Percentiles rank a stretch among this genome's conserved stretches.
Conservation (phyloP, 257 asterid species). For the Dorcoceras hygrometricum region DNA sequence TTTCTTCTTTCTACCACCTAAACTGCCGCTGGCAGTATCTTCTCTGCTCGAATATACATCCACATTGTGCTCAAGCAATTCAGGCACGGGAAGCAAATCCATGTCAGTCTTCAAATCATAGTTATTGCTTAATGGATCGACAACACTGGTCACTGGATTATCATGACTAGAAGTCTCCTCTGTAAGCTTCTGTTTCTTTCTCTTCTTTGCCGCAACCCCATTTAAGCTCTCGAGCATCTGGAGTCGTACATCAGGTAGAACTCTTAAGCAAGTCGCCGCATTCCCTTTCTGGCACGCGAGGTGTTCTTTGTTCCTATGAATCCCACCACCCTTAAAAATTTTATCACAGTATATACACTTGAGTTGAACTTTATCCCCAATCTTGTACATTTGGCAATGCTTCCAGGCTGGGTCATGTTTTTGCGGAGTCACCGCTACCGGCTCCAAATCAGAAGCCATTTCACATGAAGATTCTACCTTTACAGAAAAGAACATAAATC, state of each 20-base stretch:
- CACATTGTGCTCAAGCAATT: slow-evolving; percentile 50
- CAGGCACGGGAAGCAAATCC: slow-evolving; percentile 61
- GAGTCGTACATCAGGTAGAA: slow-evolving; percentile 70
- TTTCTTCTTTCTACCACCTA: slow-evolving; percentile 63
- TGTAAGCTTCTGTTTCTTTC: slow-evolving; percentile 68
- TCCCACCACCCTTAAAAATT: slow-evolving; percentile 92
- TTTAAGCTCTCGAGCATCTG: slow-evolving; percentile 85
- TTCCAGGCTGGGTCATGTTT: slow-evolving; percentile 99
- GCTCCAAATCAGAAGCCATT: slow-evolving; percentile 67
- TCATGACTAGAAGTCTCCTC: slow-evolving; percentile 48
- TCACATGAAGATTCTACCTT: slow-evolving; percentile 25
- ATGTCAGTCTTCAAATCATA: slow-evolving; percentile 54
- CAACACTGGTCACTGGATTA: slow-evolving; percentile 38
- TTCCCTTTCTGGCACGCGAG: slow-evolving; percentile 96
- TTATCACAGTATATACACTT: slow-evolving; percentile 90
- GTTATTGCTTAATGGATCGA: slow-evolving; percentile 34
- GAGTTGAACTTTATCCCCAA: slow-evolving; percentile 76
- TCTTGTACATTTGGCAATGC: slow-evolving; percentile 88
- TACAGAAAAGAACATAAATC: slow-evolving; percentile 18
- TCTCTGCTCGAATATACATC: slow-evolving; percentile 46
- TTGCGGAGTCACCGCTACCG: slow-evolving; percentile 76
- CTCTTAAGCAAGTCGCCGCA: slow-evolving; percentile 90
- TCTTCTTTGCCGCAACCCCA: slow-evolving; percentile 68
- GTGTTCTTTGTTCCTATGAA: slow-evolving; percentile 95
- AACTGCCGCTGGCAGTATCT: slow-evolving; percentile 39